Base-by-base conservation (phyloP, 257 asterid genomes). In the Solanum dulcamara region DNA sequence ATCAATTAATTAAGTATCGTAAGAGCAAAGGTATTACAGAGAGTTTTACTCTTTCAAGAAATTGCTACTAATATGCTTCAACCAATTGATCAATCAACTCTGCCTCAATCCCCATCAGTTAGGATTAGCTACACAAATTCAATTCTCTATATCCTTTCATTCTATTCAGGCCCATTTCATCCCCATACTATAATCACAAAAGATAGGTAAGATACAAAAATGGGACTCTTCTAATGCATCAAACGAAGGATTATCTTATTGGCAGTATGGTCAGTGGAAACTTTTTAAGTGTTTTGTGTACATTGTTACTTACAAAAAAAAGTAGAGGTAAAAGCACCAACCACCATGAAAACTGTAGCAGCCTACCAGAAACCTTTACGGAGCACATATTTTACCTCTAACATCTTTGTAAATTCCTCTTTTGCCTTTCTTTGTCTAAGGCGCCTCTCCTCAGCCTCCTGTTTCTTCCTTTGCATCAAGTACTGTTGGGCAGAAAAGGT, bases 391-490 rank as follows among this genome's bases (percentile, higher is more conserved):
- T 95, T 93, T 96, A 95, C 99, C 90, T 96, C 98, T 89, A 96
- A 88, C 99, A 96, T 95, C 92, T 90, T 94, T 88, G 94, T 91
- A 86, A 92, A 96, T 89, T 96, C 97, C 85, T 93, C 98, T 90
- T 94, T 96, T n/a, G 98, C 97, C 90, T 91, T 93, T 86, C 98
- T 94, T 89, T 94, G 99, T 92, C 93, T 91, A 85, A 88, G 88
- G 33, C 99, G 98, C 87, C 92, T 94, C 90, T 96, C 99, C 92
- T 96, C 98, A 85, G 97, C 99, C 91, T 96, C 99, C 81, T 94
- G 84, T 75, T 96, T 96, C 90, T 93, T 96, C 92, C 97, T 90
- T 94, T 95, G 99, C 99, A 96, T 95, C 90, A 95, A 86, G 91
- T 96, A 96, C 99, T 96, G 75, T 57, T 84, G 72, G n/a, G 10